phyloP scores from a whole-genome alignment of 1,139 yeast genomes.

The Hanseniaspora gamundiae region DNA sequence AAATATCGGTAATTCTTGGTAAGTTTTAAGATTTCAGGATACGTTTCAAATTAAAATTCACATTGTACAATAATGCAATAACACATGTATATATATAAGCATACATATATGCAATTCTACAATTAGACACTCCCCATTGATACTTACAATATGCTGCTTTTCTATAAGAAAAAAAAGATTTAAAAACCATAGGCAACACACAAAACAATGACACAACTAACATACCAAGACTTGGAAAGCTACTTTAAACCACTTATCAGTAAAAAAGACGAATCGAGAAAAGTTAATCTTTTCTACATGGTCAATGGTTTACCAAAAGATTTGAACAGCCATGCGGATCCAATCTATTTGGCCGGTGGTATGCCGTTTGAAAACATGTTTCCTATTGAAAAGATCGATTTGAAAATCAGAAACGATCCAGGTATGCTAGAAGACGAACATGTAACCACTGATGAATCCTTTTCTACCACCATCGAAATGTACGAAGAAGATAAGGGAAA shows the following conservation, averaged over 20 bases:
- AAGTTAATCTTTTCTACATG: conserved; percentile 2
- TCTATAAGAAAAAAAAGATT: no score
- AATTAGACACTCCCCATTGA: no score
- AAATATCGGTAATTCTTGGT: no score
- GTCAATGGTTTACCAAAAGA: conserved; percentile 28
- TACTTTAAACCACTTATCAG: conserved; percentile 1
- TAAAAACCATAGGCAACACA: background rate
- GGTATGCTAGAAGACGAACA: conserved; percentile 1
- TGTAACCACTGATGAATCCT: background rate
- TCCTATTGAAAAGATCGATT: conserved; percentile 41
- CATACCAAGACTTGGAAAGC: background rate
- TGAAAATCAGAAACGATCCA: conserved; percentile 36
- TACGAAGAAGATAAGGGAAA: background rate
- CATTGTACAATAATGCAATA: no score
- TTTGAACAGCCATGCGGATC: conserved; percentile 32
- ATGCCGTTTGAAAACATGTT: conserved; percentile 48
- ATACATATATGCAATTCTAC: no score
- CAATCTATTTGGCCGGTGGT: conserved; percentile 42
- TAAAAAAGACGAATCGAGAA: conserved; percentile 4
- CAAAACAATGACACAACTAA: conserved; percentile 1
- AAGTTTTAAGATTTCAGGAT: no score
- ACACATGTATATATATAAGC: no score
- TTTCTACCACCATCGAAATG: background rate
- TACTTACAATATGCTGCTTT: no score
- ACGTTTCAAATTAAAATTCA: no score